These are phyloP conservation scores for Paracamarosporium sp. DNA, from an alignment of 2,329 filamentous ascomycete genomes.

Conservation along the genomic window DNA sequence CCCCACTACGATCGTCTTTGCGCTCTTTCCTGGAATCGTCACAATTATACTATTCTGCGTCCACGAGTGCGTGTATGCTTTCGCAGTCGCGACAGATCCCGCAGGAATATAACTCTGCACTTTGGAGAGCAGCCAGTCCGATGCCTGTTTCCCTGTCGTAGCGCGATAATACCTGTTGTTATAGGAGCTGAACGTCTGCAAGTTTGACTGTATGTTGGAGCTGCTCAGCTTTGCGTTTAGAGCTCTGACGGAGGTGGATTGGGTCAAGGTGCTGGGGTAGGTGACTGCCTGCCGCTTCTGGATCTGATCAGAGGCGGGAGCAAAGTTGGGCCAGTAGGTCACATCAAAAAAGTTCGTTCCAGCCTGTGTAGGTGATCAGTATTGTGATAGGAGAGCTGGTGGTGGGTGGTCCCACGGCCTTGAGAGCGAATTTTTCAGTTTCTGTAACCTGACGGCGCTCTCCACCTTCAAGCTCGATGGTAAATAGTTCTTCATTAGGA, in stretches of 20 bases:
- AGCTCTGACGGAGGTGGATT: slow-evolving; percentile 2
- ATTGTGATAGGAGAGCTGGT: background rate
- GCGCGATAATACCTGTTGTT: slow-evolving; percentile 13
- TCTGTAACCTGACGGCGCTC: slow-evolving; percentile 84
- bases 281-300: slow-evolving; percentile 6
- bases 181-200: slow-evolving; percentile 11
- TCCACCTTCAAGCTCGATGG: slow-evolving; percentile 80
- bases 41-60: slow-evolving; percentile 88
- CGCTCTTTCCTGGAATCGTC: slow-evolving; percentile 81
- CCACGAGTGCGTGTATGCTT: slow-evolving; percentile 81
- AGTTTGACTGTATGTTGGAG: slow-evolving; percentile 8
- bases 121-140: slow-evolving; percentile 80
- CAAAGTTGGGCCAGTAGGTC: slow-evolving; percentile 10
- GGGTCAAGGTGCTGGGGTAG: slow-evolving; percentile 10
- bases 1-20: slow-evolving; percentile 86
- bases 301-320: background rate
- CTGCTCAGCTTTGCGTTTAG: slow-evolving; percentile 2
- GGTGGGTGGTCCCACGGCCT: slow-evolving; percentile 64
- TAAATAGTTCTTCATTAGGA: slow-evolving; percentile 55
- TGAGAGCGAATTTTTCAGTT: slow-evolving; percentile 87
- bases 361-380: background rate
- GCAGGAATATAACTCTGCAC: slow-evolving; percentile 75
- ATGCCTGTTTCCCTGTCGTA: slow-evolving; percentile 73
- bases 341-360: slow-evolving; percentile 15
- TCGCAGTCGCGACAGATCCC: slow-evolving; percentile 71